These are phyloP conservation scores for Pseudoscleropodium purum DNA, from an alignment of 225 moss, liverwort and hornwort species.

Conservation along the genomic window DNA sequence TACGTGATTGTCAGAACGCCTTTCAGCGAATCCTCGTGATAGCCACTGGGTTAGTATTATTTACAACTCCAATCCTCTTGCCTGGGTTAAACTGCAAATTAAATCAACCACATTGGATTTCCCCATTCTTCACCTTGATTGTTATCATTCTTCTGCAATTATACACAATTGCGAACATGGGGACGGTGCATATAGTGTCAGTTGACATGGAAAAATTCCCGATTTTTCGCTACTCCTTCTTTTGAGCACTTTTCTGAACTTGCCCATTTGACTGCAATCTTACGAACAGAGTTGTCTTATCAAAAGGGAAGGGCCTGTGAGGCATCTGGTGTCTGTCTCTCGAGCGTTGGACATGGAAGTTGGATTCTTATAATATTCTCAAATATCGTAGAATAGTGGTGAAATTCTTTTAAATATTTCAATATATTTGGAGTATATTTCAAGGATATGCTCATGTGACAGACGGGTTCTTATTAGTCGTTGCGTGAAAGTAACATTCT, in stretches of 20 bases:
- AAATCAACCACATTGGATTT: background rate
- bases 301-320: background rate
- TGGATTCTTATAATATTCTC: background rate
- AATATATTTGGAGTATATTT: background rate
- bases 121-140: background rate
- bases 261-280: background rate
- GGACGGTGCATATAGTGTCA: background rate
- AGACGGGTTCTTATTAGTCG: background rate
- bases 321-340: background rate
- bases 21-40: constrained; percentile 83
- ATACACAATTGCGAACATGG: background rate
- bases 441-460: background rate
- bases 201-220: background rate
- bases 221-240: background rate
- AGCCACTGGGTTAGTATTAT: constrained; percentile 65
- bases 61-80: background rate
- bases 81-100: background rate
- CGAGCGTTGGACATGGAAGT: background rate
- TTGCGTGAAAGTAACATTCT: background rate
- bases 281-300: background rate
- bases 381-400: too few species aligned
- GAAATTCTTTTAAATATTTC: background rate
- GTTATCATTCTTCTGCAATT: background rate
- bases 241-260: background rate
- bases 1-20: constrained; percentile 73